Percentiles rank a stretch among this genome's conserved stretches.
Evolutionary conservation across 371 early-diverging fungal species (phyloP).

Genomic region (Rhizopus delemar): DNA sequence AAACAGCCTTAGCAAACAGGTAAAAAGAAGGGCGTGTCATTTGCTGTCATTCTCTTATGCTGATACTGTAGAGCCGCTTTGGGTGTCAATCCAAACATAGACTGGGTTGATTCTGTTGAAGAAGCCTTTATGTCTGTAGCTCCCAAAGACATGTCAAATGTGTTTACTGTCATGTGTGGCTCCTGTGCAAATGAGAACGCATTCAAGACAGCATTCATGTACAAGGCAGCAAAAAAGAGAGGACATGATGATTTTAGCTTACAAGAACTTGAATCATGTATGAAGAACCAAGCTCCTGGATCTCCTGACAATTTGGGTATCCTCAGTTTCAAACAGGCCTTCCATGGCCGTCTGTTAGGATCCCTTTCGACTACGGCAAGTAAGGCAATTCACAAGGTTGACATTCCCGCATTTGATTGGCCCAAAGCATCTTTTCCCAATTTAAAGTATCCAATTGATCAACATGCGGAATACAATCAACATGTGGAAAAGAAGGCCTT

Average conservation of each 20-base stretch:
- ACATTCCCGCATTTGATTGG: constrained; percentile 77
- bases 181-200: constrained; percentile 79
- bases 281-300: constrained; percentile 75
- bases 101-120: constrained; percentile 67
- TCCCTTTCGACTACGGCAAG: constrained; percentile 71
- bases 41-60: not conserved
- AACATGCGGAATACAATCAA: constrained; percentile 55
- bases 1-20: constrained; percentile 61
- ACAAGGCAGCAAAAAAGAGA: constrained; percentile 59
- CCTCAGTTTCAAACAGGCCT: constrained; percentile 67
- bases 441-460: constrained; percentile 63
- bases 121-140: constrained; percentile 70
- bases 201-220: constrained; percentile 80
- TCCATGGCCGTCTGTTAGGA: constrained; percentile 78
- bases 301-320: constrained; percentile 66
- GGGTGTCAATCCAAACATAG: constrained; percentile 67
- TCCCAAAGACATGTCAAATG: constrained; percentile 68
- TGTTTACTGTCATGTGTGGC: constrained; percentile 81
- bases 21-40: constrained; percentile 5
- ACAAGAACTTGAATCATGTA: constrained; percentile 60
- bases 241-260: constrained; percentile 48
- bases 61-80: constrained; percentile 57
- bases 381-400: constrained; percentile 73
- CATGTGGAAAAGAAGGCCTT: constrained; percentile 61
- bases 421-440: constrained; percentile 65